Percentiles rank a stretch among this genome's conserved stretches.
Evolutionary conservation across 2,329 filamentous ascomycete species (phyloP).

Genomic region (Drechslera avenae): DNA sequence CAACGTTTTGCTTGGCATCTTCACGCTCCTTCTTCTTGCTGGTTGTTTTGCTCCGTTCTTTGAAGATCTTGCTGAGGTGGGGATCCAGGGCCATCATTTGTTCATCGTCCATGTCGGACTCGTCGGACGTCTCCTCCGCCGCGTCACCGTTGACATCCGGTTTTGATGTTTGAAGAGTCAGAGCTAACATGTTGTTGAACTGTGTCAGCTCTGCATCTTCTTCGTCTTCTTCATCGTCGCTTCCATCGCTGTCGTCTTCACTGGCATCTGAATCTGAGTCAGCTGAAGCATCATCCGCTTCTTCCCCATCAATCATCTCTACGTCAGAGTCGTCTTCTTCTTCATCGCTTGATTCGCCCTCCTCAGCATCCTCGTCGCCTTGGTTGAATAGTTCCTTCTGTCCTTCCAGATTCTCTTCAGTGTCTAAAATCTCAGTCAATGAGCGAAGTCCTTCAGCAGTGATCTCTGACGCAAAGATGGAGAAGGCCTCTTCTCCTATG

Average conservation of each 20-base stretch:
- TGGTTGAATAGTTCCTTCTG: slow-evolving; percentile 85
- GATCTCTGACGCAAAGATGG: slow-evolving; percentile 76
- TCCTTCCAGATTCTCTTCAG: slow-evolving; percentile 80
- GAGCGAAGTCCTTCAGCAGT: slow-evolving; percentile 73
- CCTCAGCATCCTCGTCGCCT: slow-evolving; percentile 49
- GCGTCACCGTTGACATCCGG: slow-evolving; percentile 65
- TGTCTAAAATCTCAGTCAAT: slow-evolving; percentile 70
- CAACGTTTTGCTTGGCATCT: slow-evolving; percentile 83
- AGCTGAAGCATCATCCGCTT: slow-evolving; percentile 32
- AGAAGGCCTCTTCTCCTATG: slow-evolving; percentile 86
- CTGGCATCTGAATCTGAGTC: slow-evolving; percentile 16
- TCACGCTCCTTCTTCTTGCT: slow-evolving; percentile 83
- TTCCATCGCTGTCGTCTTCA: slow-evolving; percentile 29
- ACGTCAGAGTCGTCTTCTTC: slow-evolving; percentile 54
- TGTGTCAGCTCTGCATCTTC: slow-evolving; percentile 60
- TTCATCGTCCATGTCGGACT: slow-evolving; percentile 88
- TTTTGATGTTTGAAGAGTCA: slow-evolving; percentile 70
- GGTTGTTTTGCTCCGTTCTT: slow-evolving; percentile 67
- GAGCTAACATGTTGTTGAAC: slow-evolving; percentile 77
- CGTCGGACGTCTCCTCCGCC: slow-evolving; percentile 65
- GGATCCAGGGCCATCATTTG: slow-evolving; percentile 91
- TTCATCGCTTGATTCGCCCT: slow-evolving; percentile 51
- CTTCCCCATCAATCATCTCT: slow-evolving; percentile 51
- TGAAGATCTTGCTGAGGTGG: slow-evolving; percentile 84
- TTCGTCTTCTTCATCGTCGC: slow-evolving; percentile 29